phyloP scores from a whole-genome alignment of 768 basidiomycete species.

The Podaxis sp. region DNA sequence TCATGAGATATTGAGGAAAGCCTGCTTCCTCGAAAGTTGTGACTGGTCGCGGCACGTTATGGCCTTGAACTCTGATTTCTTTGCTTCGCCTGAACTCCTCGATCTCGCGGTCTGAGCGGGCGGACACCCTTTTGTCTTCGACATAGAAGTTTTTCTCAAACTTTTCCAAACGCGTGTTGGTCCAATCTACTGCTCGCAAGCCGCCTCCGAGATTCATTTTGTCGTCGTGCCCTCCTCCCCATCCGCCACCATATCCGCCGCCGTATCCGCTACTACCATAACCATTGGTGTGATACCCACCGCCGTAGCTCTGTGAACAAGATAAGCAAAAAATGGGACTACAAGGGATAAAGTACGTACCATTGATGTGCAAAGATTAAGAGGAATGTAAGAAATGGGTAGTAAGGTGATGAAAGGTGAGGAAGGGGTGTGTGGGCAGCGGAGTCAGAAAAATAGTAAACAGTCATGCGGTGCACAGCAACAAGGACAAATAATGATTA shows the following conservation, averaged over 20 bases:
- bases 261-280: slow-evolving; percentile 46
- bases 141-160: slow-evolving; percentile 99
- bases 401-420: slow-evolving; percentile 12
- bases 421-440: slow-evolving; percentile 7
- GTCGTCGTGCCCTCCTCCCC: slow-evolving; percentile 55
- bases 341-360: slow-evolving; percentile 13
- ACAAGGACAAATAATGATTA: slow-evolving; percentile 25
- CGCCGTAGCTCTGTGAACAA: slow-evolving; percentile 35
- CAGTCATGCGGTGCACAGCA: slow-evolving; percentile 12
- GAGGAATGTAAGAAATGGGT: slow-evolving; percentile 7
- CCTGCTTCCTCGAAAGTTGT: slow-evolving; percentile 91
- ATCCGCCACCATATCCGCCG: slow-evolving; percentile 52
- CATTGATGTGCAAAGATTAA: slow-evolving; percentile 22
- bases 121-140: slow-evolving; percentile 83
- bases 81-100: slow-evolving; percentile 82
- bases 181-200: slow-evolving; percentile 87
- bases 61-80: slow-evolving; percentile 94
- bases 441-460: slow-evolving; percentile 17
- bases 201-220: slow-evolving; percentile 84
- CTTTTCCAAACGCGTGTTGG: slow-evolving; percentile 62
- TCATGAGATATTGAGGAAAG: slow-evolving; percentile 95
- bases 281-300: slow-evolving; percentile 31
- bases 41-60: slow-evolving; percentile 84
- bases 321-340: not conserved
- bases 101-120: slow-evolving; percentile 80